Conservation (phyloP, 352 stramenopile species). For the Pythium phragmitis region DNA sequence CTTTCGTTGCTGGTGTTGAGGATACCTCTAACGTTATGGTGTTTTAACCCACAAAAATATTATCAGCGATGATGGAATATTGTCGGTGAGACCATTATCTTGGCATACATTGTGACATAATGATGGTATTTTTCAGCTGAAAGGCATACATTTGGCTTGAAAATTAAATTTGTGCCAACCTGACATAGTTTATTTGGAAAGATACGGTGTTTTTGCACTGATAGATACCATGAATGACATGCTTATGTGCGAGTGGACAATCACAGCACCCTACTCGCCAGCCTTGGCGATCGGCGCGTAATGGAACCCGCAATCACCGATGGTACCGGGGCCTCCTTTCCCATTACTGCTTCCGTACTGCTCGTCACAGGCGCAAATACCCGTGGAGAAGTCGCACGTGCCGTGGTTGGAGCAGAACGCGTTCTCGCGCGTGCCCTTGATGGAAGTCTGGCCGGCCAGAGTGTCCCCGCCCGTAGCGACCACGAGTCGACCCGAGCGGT, state of each 20-base stretch:
- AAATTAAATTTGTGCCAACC: too few species aligned
- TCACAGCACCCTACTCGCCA: not conserved
- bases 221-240: not conserved
- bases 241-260: not conserved
- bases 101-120: too few species aligned
- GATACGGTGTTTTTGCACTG: conserved; percentile 3
- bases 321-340: conserved; percentile 55
- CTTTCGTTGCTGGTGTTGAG: too few species aligned
- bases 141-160: too few species aligned
- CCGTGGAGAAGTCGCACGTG: conserved; percentile 61
- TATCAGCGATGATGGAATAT: too few species aligned
- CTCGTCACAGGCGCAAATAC: conserved; percentile 54
- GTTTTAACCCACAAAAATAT: too few species aligned
- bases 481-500: conserved; percentile 48
- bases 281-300: conserved; percentile 9
- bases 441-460: conserved; percentile 38
- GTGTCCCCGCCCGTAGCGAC: conserved; percentile 37
- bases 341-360: conserved; percentile 75
- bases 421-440: conserved; percentile 70
- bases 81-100: too few species aligned
- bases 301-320: conserved; percentile 76
- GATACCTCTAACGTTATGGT: too few species aligned
- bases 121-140: too few species aligned
- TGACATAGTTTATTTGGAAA: not conserved
- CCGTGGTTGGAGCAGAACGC: conserved; percentile 78